Percentiles rank a stretch among this genome's conserved stretches.
Evolutionary conservation across 441 rosid genomes (phyloP).

Genomic region (Cnidoscolus chayamansa): DNA sequence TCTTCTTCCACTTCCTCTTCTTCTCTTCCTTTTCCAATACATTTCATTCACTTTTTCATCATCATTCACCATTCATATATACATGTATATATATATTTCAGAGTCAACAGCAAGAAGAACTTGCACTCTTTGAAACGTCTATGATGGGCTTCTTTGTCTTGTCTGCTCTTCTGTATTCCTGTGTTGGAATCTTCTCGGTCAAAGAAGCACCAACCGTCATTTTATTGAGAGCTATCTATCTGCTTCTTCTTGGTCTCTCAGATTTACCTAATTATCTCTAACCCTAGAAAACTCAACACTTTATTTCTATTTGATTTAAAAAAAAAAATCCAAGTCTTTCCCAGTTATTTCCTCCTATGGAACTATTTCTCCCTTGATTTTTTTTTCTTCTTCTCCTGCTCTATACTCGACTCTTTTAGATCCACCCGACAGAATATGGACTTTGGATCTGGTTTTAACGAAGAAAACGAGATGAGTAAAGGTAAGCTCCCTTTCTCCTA

Average conservation of each 20-base stretch:
- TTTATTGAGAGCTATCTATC: too few relatives aligned
- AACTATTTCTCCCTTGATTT: not conserved
- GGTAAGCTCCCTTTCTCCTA: slow-evolving; percentile 32
- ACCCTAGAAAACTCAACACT: not conserved
- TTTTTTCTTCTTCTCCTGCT: not conserved
- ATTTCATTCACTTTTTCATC: too few relatives aligned
- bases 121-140: slow-evolving; percentile 13
- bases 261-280: not conserved
- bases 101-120: slow-evolving; percentile 2
- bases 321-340: too few relatives aligned
- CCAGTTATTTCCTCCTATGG: not conserved
- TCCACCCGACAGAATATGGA: slow-evolving; percentile 33
- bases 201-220: too few relatives aligned
- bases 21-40: not conserved
- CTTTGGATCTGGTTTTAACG: slow-evolving; percentile 27
- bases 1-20: not conserved
- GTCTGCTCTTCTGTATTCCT: too few relatives aligned
- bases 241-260: not conserved
- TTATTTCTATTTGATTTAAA: too few relatives aligned
- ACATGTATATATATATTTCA: too few relatives aligned
- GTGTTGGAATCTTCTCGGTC: not conserved
- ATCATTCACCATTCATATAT: too few relatives aligned
- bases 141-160: not conserved
- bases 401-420: not conserved
- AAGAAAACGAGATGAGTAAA: slow-evolving; percentile 31